Base-by-base conservation (phyloP, 2,329 filamentous ascomycete species). In the Ascochyta koolunga region DNA sequence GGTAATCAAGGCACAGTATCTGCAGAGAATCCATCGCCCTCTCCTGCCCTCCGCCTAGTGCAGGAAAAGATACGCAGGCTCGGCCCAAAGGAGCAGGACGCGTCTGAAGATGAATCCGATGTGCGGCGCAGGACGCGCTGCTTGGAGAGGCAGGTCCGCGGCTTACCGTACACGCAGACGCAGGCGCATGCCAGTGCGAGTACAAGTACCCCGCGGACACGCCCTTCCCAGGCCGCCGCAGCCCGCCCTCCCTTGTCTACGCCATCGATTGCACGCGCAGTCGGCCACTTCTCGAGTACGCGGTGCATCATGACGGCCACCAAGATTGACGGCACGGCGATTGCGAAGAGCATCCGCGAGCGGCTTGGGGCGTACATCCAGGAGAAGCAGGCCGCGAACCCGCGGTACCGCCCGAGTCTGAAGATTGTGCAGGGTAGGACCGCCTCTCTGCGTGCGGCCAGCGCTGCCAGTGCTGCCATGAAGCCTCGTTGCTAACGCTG, bases 311-410 rank as follows among this genome's bases (percentile, higher is more conserved):
- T 97, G 93, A 86, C 86, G 66, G 93, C 91, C 65, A 86, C 83
- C 68, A 96, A 92, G 82, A 95, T 99, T 70, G 95, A 99, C 80
- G 95, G 95, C 81, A 96, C 89, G 51, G 91, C 91, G 74, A 92
- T 98, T 80, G 95, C 95, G 66, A 96, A 93, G 81, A 84, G 82
- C 73, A 96, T 98, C 74, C 89, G 95, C 58, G 90, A 93, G 80
- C 83, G 84, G 58, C 83, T 99, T 68, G 88, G 88, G 68, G 80
- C 80, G 40, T 88, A 97, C 77, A 96, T 99, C 77, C 83, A 86
- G 65, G 82, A 90, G 74, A 89, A 87, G 74, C 93, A 97, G 77
- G 83, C 86, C 78, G 77, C 82, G 57, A 97, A 97, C 75, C 89
- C 93, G 35, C 85, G 92, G 67, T 99, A 92, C 82, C 87, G 88